These are phyloP conservation scores for Trametes sanguinea DNA, from an alignment of 768 basidiomycete species.

Conservation along the genomic window DNA sequence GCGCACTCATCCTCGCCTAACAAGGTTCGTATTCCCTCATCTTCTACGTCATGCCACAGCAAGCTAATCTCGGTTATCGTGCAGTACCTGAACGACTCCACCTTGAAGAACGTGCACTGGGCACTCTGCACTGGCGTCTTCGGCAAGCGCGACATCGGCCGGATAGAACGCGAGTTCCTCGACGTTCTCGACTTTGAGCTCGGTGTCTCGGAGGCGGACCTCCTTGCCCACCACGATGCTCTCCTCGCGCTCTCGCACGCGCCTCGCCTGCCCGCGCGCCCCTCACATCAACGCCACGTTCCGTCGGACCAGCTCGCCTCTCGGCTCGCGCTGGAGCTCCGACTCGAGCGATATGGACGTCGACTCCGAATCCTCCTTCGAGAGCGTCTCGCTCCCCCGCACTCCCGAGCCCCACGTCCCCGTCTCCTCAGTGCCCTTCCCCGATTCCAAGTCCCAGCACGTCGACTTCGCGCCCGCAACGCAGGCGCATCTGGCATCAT, in stretches of 20 bases:
- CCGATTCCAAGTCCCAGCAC: constrained; percentile 16
- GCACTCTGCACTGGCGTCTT: constrained; percentile 82
- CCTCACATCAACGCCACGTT: constrained; percentile 8
- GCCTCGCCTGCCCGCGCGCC: constrained; percentile 20
- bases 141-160: constrained; percentile 77
- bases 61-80: background rate
- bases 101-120: constrained; percentile 91
- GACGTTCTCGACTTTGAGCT: constrained; percentile 80
- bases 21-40: constrained; percentile 54
- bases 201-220: constrained; percentile 60
- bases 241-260: constrained; percentile 34
- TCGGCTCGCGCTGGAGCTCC: constrained; percentile 27
- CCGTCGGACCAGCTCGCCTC: constrained; percentile 19
- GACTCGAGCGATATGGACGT: constrained; percentile 30
- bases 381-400: constrained; percentile 25
- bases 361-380: constrained; percentile 28
- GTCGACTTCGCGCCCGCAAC: constrained; percentile 20
- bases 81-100: constrained; percentile 85
- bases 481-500: constrained; percentile 18
- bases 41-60: constrained; percentile 15
- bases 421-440: constrained; percentile 22
- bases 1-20: constrained; percentile 85
- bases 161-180: constrained; percentile 81
- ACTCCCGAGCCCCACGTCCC: constrained; percentile 24
- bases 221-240: constrained; percentile 49